Conservation (phyloP, 441 rosid genomes). For the Brassica hybrid region DNA sequence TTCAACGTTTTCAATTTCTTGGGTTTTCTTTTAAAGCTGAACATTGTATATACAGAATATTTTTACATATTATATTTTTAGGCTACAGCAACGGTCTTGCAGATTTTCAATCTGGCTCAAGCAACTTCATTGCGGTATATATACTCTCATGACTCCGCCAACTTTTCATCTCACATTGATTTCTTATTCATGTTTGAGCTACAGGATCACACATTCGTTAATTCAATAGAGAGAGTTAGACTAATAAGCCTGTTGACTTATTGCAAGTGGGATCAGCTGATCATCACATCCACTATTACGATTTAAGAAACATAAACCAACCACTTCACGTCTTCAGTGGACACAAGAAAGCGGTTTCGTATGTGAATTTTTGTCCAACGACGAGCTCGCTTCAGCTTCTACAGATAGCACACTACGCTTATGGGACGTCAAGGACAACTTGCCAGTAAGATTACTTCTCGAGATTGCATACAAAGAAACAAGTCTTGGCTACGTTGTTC, state of each 20-base stretch:
- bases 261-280: constrained; percentile 99
- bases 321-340: constrained; percentile 95
- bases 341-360: constrained; percentile 92
- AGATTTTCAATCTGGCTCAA: no score
- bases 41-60: no score
- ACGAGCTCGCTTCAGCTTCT: constrained; percentile 99
- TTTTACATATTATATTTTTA: no score
- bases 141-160: constrained; percentile 26
- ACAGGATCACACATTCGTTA: constrained; percentile 16
- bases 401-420: constrained; percentile 94
- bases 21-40: no score
- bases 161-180: constrained; percentile 23
- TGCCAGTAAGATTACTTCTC: constrained; percentile 53
- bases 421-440: constrained; percentile 94
- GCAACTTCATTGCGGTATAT: background rate
- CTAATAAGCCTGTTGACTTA: constrained; percentile 29
- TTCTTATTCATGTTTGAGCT: constrained; percentile 17
- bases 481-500: constrained; percentile 13
- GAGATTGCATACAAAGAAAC: background rate
- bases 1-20: no score
- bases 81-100: no score
- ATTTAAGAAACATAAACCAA: constrained; percentile 83
- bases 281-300: constrained; percentile 90
- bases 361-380: constrained; percentile 89
- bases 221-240: constrained; percentile 11